Base-by-base conservation (phyloP, 1,284 basidiomycete species). In the Agroathelia rolfsii region DNA sequence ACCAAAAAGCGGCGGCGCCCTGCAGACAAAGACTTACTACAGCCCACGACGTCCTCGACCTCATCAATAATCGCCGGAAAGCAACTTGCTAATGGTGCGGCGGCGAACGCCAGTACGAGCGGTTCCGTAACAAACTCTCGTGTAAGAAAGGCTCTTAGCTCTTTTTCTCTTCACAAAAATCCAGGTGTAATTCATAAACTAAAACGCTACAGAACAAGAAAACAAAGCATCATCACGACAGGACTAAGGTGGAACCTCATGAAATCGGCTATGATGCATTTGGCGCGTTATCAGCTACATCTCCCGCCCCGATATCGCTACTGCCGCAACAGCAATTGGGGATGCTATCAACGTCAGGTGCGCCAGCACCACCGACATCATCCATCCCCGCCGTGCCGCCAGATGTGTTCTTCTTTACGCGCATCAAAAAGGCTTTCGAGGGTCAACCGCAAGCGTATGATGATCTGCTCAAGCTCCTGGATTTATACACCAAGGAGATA, bases 401-500 rank as follows among this genome's bases (percentile, higher is more conserved):
- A 19, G 44, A 49, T 30, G 70, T 94, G 43, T 89, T 84, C 54
- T 62, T 95, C 11, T 95, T 88, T 58, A 82, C 86, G 4, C 85
- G 68, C 28, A 66, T 73, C 51, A 75, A 75, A 59, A 79, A 77
- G 47, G 66, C 69, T 30, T 65, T 87, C 36, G 84, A 87, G 50
- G 72, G 72, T 53, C 73, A 74, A 39, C n/a, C n/a, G n/a, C 68
- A 76, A 25, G 72, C 72, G 13, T 89, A 88, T 50, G 76, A 85
- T 43, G 85, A 89, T 48, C 88, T 89, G 61, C 64, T 89, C 40
- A 87, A 86, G 55, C 59, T 88, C 26, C 68, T 89, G 44, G 81
- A 82, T 51, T 63, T 89, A 18, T 89, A 79, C 51, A 72, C 80
- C 11, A 76, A 85, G 49, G 92, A 96, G 40, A 81, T 97, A 46